phyloP scores from a whole-genome alignment of 371 early-diverging fungal species.

The Circinella umbellata region DNA sequence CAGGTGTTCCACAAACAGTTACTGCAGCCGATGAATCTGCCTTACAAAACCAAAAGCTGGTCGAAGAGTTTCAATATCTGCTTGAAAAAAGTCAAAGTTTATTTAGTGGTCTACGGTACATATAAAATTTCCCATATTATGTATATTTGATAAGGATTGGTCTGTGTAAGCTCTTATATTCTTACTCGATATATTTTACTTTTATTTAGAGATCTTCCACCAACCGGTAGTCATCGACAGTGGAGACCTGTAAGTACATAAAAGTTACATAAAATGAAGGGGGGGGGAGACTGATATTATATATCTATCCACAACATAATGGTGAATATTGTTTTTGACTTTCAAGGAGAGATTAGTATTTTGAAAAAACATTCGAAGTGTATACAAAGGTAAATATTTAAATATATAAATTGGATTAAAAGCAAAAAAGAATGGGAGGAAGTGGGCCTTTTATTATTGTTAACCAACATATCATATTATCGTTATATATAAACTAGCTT shows the following conservation, averaged over 20 bases:
- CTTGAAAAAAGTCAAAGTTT: slow-evolving; percentile 95
- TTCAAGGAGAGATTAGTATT: slow-evolving; percentile 62
- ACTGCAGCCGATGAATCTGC: slow-evolving; percentile 36
- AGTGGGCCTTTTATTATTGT: background rate
- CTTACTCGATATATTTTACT: background rate
- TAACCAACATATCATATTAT: too few relatives aligned
- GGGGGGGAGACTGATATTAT: background rate
- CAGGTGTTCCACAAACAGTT: slow-evolving; percentile 3
- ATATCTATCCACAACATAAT: background rate
- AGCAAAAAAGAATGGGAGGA: background rate
- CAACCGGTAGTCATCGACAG: slow-evolving; percentile 75
- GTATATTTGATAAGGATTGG: background rate
- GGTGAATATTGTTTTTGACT: background rate
- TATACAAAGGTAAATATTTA: slow-evolving; percentile 77
- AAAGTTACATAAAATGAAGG: background rate
- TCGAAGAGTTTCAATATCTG: slow-evolving; percentile 93
- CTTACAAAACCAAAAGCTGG: slow-evolving; percentile 52
- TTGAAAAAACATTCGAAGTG: slow-evolving; percentile 96
- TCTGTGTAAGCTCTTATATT: too few relatives aligned
- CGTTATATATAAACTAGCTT: too few relatives aligned
- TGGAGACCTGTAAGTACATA: slow-evolving; percentile 66
- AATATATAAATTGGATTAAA: too few relatives aligned
- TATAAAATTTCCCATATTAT: too few relatives aligned
- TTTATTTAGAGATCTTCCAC: slow-evolving; percentile 68
- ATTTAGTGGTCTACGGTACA: slow-evolving; percentile 90